Evolutionary conservation across 768 basidiomycete species (phyloP).

Genomic region (Boletellus emodensis): DNA sequence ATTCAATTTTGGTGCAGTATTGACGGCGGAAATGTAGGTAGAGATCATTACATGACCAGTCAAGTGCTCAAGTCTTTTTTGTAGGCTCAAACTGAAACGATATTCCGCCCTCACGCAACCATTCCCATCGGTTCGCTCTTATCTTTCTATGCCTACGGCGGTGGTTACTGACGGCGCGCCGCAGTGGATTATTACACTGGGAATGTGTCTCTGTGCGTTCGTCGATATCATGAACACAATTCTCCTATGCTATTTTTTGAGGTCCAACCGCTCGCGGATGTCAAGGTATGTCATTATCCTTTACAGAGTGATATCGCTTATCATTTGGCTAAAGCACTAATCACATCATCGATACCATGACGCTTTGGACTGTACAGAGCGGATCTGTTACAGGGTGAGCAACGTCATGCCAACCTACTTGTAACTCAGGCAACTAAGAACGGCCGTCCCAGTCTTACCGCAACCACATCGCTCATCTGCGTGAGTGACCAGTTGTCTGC

Average conservation of each 20-base stretch:
- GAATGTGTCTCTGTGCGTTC: constrained; percentile 41
- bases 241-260: constrained; percentile 40
- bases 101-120: constrained; percentile 6
- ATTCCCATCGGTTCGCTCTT: constrained; percentile 1
- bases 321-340: constrained; percentile 16
- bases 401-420: not conserved
- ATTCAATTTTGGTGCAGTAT: constrained; percentile 9
- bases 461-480: constrained; percentile 17
- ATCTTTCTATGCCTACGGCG: not conserved
- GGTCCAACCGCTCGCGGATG: constrained; percentile 34
- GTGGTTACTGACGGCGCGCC: too few relatives aligned
- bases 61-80: not conserved
- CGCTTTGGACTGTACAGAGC: constrained; percentile 21
- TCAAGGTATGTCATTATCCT: constrained; percentile 26
- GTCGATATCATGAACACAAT: constrained; percentile 45
- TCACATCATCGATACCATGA: constrained; percentile 20
- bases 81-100: constrained; percentile 11
- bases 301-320: too few relatives aligned
- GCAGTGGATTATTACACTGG: constrained; percentile 46
- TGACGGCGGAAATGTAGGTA: constrained; percentile 5
- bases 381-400: constrained; percentile 22
- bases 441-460: constrained; percentile 6
- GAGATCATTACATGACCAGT: not conserved
- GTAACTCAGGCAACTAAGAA: not conserved
- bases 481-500: constrained; percentile 6